phyloP scores from a whole-genome alignment of 73 alveolate genomes.

The Stentor roeselii region DNA sequence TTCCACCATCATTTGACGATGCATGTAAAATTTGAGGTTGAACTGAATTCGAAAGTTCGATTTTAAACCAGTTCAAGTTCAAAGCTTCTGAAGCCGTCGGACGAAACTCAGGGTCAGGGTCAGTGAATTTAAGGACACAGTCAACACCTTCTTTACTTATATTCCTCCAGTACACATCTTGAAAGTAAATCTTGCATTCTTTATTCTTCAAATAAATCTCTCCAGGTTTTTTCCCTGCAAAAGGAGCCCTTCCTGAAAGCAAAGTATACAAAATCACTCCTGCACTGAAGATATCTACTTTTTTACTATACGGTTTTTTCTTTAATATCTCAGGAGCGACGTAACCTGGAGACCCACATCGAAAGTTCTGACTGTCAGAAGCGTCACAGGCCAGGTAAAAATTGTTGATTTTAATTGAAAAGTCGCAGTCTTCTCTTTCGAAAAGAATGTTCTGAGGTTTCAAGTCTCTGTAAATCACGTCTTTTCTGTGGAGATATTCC shows the following conservation, averaged over 20 bases:
- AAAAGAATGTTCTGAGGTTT: slow-evolving; percentile 49
- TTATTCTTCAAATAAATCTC: slow-evolving; percentile 40
- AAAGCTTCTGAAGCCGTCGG: slow-evolving; percentile 41
- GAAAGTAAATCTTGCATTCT: slow-evolving; percentile 37
- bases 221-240: slow-evolving; percentile 36
- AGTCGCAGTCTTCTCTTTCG: slow-evolving; percentile 25
- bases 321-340: slow-evolving; percentile 67
- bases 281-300: slow-evolving; percentile 57
- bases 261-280: slow-evolving; percentile 57
- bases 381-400: slow-evolving; percentile 43
- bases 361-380: slow-evolving; percentile 34
- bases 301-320: slow-evolving; percentile 39
- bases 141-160: slow-evolving; percentile 30
- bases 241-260: slow-evolving; percentile 54
- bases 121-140: slow-evolving; percentile 29
- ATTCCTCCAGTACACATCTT: slow-evolving; percentile 15
- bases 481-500: slow-evolving; percentile 27
- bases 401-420: slow-evolving; percentile 59
- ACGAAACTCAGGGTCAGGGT: slow-evolving; percentile 26
- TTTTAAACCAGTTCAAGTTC: slow-evolving; percentile 36
- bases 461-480: slow-evolving; percentile 45
- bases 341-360: slow-evolving; percentile 74
- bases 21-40: too few relatives aligned
- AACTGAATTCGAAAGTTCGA: background rate
- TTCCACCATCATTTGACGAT: background rate